Conservation (phyloP, 805 yeast species). For the Myxozyma neglecta region DNA sequence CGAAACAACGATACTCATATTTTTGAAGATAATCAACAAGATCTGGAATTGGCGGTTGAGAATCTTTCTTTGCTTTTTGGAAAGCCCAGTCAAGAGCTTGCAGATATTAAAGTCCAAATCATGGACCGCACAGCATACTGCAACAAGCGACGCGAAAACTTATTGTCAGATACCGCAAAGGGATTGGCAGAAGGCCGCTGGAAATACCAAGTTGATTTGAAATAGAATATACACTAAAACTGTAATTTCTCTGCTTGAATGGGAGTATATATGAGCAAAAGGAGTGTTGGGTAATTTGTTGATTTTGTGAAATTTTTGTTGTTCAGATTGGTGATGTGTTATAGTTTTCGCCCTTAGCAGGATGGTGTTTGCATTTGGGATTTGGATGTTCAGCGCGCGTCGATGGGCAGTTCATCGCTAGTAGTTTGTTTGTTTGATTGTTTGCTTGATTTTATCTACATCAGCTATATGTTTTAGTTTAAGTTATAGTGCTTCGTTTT, state of each 20-base stretch:
- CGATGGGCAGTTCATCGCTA: too few relatives aligned
- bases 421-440: neutral
- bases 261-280: neutral
- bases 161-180: slow-evolving; percentile 48
- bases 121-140: slow-evolving; percentile 49
- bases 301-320: neutral
- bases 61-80: slow-evolving; percentile 63
- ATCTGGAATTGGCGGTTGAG: slow-evolving; percentile 65
- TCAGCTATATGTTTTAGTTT: neutral
- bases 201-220: slow-evolving; percentile 37
- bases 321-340: neutral
- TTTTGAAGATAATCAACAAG: slow-evolving; percentile 70
- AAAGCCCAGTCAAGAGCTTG: slow-evolving; percentile 41
- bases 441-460: neutral
- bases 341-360: slow-evolving; percentile 1
- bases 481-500: neutral
- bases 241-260: neutral
- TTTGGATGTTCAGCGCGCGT: neutral
- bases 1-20: slow-evolving; percentile 54
- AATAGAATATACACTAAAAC: neutral
- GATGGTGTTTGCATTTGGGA: slow-evolving; percentile 17
- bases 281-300: neutral
- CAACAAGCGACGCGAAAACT: slow-evolving; percentile 43
- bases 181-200: slow-evolving; percentile 46
- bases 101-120: slow-evolving; percentile 44